Conservation (phyloP, 495 filamentous ascomycete species). For the Hypoxylon cercidicola region DNA sequence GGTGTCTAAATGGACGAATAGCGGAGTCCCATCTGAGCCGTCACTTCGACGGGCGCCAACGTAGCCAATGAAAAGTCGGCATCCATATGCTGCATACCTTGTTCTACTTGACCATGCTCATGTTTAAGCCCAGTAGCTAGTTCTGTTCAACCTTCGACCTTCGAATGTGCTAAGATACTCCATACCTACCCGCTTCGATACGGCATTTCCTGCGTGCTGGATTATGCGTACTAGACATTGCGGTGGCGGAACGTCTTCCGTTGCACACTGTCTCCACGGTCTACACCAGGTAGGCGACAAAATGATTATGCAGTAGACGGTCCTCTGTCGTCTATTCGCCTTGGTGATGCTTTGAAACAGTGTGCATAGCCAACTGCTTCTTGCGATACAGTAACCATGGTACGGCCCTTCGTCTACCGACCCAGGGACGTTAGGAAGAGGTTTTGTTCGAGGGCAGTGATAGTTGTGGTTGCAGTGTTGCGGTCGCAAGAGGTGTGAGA, state of each 20-base stretch:
- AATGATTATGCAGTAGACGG: conserved; percentile 26
- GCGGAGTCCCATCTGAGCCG: conserved; percentile 30
- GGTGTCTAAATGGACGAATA: conserved; percentile 29
- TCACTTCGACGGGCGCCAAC: conserved; percentile 57
- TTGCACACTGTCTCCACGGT: conserved; percentile 10
- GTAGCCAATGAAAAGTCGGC: conserved; percentile 50
- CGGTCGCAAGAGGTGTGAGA: conserved; percentile 9
- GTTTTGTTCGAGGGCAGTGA: background rate
- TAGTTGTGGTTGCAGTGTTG: conserved; percentile 8
- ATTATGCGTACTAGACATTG: conserved; percentile 17
- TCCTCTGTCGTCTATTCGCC: conserved; percentile 12
- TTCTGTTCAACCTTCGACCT: conserved; percentile 13
- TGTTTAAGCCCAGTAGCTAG: conserved; percentile 15
- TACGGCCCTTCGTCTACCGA: conserved; percentile 1
- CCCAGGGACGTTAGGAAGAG: background rate
- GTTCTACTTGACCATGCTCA: conserved; percentile 24
- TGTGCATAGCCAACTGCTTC: conserved; percentile 12
- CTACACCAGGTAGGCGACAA: conserved; percentile 33
- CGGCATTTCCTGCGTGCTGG: conserved; percentile 18
- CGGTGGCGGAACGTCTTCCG: conserved; percentile 16
- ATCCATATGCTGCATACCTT: conserved; percentile 20
- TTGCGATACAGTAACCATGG: conserved; percentile 1
- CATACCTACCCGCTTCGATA: conserved; percentile 2
- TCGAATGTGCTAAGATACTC: conserved; percentile 7
- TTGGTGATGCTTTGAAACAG: conserved; percentile 22